Conservation (phyloP, 208 protist species). For the Dictyostelium gargantuum region DNA sequence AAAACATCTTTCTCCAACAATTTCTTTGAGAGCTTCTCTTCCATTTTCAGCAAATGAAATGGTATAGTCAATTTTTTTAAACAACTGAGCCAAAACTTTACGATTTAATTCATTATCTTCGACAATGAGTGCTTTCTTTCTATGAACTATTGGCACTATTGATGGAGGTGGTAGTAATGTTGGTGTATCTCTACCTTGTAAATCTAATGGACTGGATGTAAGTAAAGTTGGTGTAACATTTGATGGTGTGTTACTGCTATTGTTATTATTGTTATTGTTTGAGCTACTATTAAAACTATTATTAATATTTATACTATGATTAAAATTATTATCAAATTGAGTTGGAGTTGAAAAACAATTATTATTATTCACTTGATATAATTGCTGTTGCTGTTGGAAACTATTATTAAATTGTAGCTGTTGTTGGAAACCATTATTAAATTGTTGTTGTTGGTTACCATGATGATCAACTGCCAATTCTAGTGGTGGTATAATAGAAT, state of each 20-base stretch:
- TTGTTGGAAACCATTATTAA: background rate
- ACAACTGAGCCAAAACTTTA: constrained; percentile 66
- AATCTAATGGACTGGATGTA: background rate
- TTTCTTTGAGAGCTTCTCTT: constrained; percentile 59
- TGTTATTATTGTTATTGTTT: background rate
- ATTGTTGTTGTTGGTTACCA: background rate
- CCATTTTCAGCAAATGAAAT: constrained; percentile 66
- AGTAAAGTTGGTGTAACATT: background rate
- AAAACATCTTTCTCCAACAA: constrained; percentile 53
- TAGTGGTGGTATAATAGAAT: background rate
- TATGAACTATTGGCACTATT: background rate
- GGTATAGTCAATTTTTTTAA: constrained; percentile 55
- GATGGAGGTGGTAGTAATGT: background rate
- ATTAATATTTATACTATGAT: background rate
- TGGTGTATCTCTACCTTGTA: background rate
- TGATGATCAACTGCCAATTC: constrained; percentile 16
- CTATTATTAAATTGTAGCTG: background rate
- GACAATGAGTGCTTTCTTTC: constrained; percentile 68
- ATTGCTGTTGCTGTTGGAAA: background rate
- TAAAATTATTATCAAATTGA: background rate
- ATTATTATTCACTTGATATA: background rate
- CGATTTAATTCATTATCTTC: constrained; percentile 83
- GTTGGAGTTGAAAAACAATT: background rate
- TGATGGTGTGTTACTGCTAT: background rate
- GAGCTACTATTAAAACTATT: background rate